These are phyloP conservation scores for Herpetomonas tarakana DNA, from an alignment of 208 protist species.

Conservation along the genomic window DNA sequence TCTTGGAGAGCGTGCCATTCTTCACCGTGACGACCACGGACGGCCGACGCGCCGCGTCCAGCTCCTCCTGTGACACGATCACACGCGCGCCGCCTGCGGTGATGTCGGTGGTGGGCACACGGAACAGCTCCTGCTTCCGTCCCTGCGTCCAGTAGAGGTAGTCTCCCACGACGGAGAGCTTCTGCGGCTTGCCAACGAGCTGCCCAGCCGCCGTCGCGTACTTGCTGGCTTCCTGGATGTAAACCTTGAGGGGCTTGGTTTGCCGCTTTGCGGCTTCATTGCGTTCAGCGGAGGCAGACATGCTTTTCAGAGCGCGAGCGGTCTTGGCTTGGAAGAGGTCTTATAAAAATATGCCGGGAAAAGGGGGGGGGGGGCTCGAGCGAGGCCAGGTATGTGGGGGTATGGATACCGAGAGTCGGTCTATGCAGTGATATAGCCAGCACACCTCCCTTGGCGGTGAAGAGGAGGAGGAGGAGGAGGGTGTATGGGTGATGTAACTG, in stretches of 20 bases:
- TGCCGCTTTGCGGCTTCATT: neutral
- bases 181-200: slow-evolving; percentile 54
- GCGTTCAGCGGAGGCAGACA: too few relatives aligned
- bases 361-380: too few relatives aligned
- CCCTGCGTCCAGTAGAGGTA: slow-evolving; percentile 82
- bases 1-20: neutral
- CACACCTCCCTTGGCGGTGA: too few relatives aligned
- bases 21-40: neutral
- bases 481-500: too few relatives aligned
- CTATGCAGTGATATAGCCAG: too few relatives aligned
- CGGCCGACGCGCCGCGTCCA: neutral
- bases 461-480: too few relatives aligned
- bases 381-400: too few relatives aligned
- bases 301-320: too few relatives aligned
- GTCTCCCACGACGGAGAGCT: slow-evolving; percentile 45
- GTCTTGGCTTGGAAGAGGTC: too few relatives aligned
- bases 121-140: slow-evolving; percentile 63
- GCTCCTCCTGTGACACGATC: slow-evolving; percentile 12
- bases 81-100: slow-evolving; percentile 15
- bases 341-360: too few relatives aligned
- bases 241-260: slow-evolving; percentile 21
- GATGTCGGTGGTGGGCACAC: slow-evolving; percentile 15
- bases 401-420: too few relatives aligned
- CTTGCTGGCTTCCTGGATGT: slow-evolving; percentile 38
- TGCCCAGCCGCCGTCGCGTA: slow-evolving; percentile 27